Percentiles rank a stretch among this genome's conserved stretches.
Conservation (phyloP, 768 basidiomycete species). For the Calocybe gangraenosa region DNA sequence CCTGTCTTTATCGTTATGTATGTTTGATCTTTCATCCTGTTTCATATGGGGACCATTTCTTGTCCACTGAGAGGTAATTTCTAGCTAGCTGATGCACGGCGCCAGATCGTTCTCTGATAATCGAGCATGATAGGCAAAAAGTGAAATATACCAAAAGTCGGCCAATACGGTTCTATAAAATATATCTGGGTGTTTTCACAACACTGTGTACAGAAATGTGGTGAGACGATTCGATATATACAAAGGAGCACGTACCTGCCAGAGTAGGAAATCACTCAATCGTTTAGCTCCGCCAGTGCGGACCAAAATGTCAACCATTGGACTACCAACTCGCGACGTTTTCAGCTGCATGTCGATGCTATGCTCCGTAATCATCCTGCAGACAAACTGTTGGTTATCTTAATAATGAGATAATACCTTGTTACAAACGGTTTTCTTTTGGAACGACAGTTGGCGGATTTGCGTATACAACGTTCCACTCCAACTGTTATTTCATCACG, state of each 20-base stretch:
- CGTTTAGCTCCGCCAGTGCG: slow-evolving; percentile 86
- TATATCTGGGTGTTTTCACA: slow-evolving; percentile 81
- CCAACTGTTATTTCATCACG: slow-evolving; percentile 86
- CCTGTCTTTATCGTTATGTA: no score
- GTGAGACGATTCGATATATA: neutral
- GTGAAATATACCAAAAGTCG: slow-evolving; percentile 80
- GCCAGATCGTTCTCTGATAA: slow-evolving; percentile 76
- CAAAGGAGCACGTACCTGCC: slow-evolving; percentile 69
- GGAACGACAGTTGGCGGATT: no score
- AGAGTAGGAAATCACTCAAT: slow-evolving; percentile 86
- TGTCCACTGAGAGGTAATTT: no score
- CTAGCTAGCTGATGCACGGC: neutral
- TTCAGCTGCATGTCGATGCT: slow-evolving; percentile 63
- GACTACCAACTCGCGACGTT: slow-evolving; percentile 57
- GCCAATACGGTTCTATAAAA: slow-evolving; percentile 85
- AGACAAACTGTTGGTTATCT: neutral
- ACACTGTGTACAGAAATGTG: slow-evolving; percentile 39
- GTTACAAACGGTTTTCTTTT: neutral
- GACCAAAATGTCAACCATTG: slow-evolving; percentile 82
- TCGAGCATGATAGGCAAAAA: slow-evolving; percentile 83
- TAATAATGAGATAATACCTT: no score
- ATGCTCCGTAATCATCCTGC: slow-evolving; percentile 48
- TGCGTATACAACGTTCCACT: slow-evolving; percentile 44
- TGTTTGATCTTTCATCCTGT: no score
- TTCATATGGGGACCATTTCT: no score